Conservation (phyloP, 305 asterid species). For the Galium porrigens region DNA sequence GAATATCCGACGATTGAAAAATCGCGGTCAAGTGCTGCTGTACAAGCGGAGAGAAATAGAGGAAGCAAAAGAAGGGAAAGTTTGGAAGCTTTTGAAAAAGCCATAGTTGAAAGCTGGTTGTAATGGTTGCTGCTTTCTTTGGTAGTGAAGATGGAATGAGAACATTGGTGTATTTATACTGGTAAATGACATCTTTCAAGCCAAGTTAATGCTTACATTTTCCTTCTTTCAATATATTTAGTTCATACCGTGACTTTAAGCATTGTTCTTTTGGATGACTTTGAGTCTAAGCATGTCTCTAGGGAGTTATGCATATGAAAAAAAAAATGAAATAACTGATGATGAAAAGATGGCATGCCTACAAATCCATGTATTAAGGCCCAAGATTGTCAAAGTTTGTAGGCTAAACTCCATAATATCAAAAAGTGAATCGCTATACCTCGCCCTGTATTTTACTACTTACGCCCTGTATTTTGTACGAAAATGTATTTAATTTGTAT, state of each 20-base stretch:
- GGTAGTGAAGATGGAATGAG: slow-evolving; percentile 20
- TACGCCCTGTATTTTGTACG: no score
- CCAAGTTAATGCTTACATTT: slow-evolving; percentile 18
- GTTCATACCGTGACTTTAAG: slow-evolving; percentile 46
- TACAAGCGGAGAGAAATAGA: slow-evolving; percentile 19
- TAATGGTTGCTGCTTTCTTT: neutral
- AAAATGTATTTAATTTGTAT: no score
- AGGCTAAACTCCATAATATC: neutral
- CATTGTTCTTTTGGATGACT: slow-evolving; percentile 30
- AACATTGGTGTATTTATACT: slow-evolving; percentile 11
- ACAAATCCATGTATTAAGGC: slow-evolving; percentile 4
- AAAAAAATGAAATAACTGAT: neutral
- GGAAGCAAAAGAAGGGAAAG: slow-evolving; percentile 27
- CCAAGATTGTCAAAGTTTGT: neutral
- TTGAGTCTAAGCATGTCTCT: slow-evolving; percentile 33
- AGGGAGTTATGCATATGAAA: neutral
- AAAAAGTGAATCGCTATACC: no score
- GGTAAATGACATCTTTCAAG: slow-evolving; percentile 23
- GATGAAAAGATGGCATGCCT: slow-evolving; percentile 1
- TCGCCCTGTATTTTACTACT: no score
- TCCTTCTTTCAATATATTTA: neutral
- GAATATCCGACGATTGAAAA: slow-evolving; percentile 54
- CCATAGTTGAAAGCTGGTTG: slow-evolving; percentile 24
- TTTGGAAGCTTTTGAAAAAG: slow-evolving; percentile 23
- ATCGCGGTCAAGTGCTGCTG: slow-evolving; percentile 23